Evolutionary conservation across 1,139 yeast genomes (phyloP), one percentile per base, ranked within the genome.

Genomic region (Suhomyces chickasaworum): DNA sequence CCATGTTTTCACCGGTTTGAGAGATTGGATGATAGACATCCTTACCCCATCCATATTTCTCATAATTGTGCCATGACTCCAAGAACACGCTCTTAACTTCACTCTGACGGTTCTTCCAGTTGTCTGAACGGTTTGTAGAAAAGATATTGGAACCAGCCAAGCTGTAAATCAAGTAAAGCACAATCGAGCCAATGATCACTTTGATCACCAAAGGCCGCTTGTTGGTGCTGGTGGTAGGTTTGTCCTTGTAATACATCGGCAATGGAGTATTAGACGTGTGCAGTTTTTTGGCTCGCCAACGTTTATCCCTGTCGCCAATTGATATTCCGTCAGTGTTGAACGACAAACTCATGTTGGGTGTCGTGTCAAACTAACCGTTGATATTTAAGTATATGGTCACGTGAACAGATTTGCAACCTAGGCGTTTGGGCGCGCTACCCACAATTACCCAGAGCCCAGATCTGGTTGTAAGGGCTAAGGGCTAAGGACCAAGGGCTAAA

Each of bases 51-150:
- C 89, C 98, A 57, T 86, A 75, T 42, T 75, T 68, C 44, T 80
- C 83, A 59, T 91, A 91, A 42, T 87, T 87, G 32, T 73, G 73
- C 97, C 97, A 91, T 10, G 95, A 80, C 40, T 83, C 84, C 51
- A 83, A 69, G 61, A 91, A 88, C 6, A 83, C 90, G 33, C 74
- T 63, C 53, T 71, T 77, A 22, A 88, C 89, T 51, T 78, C 80
- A 12, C 68, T 62, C 56, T 82, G 85, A 42, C 81, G 78, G 12
- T 57, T 55, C 12, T 57, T 58, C 89, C 78, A 74, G 36, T 56
- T 49, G 22, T 7, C 32, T 25, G 35, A 13, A 7, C 27, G 2
- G 22, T 22, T 17, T 2, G 44, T n/a, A 22, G 32, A 29, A n/a
- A 30, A 25, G 6, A 34, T 12, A n/a, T 50, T 48, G 20, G 48